These are phyloP conservation scores for Epicoccum sorghinum DNA, from an alignment of 2,329 filamentous ascomycete species.

Conservation along the genomic window DNA sequence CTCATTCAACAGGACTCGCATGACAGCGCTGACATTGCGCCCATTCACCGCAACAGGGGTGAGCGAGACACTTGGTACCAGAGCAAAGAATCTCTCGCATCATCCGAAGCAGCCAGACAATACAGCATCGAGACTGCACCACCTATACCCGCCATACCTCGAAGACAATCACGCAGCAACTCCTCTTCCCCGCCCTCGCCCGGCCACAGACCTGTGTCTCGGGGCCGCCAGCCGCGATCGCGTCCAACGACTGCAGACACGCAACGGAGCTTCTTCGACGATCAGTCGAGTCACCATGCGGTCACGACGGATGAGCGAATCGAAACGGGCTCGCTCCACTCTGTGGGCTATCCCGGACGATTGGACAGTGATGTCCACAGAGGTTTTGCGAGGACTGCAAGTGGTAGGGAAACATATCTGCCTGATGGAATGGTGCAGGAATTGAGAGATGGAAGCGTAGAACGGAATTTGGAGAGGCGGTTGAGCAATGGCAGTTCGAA, in stretches of 20 bases:
- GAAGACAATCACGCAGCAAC: conserved; percentile 1
- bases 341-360: conserved; percentile 10
- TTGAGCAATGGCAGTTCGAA: background rate
- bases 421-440: conserved; percentile 11
- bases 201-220: conserved; percentile 3
- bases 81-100: conserved; percentile 7
- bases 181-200: conserved; percentile 6
- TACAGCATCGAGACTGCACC: background rate
- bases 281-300: conserved; percentile 1
- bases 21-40: conserved; percentile 4
- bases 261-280: conserved; percentile 6
- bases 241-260: conserved; percentile 7
- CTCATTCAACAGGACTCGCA: conserved; percentile 11
- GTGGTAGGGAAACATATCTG: conserved; percentile 17
- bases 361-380: background rate
- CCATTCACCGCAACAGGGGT: conserved; percentile 5
- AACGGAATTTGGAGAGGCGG: conserved; percentile 2
- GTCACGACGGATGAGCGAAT: background rate
- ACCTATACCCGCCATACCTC: background rate
- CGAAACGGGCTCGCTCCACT: background rate
- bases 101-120: background rate
- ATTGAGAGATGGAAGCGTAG: conserved; percentile 6
- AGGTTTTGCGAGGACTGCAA: conserved; percentile 11
- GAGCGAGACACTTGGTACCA: conserved; percentile 12
- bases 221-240: conserved; percentile 1